These are phyloP conservation scores for Orbilia javanica DNA, from an alignment of 2,329 filamentous ascomycete genomes.

Conservation along the genomic window DNA sequence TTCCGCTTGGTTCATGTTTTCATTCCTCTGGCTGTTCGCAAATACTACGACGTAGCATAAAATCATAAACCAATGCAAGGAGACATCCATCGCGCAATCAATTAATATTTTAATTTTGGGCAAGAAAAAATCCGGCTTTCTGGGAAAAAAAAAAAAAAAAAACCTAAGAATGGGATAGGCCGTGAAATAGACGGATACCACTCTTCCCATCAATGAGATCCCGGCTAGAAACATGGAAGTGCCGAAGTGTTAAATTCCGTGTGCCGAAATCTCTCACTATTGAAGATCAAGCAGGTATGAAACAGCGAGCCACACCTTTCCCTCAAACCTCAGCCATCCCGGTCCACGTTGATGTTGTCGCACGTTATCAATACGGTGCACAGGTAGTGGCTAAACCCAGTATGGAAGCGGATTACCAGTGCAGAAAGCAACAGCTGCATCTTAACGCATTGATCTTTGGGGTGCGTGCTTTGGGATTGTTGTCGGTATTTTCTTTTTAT, in stretches of 20 bases:
- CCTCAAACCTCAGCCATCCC: slow-evolving; percentile 27
- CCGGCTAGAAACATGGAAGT: neutral
- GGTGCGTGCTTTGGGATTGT: neutral
- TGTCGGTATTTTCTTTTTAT: slow-evolving; percentile 2
- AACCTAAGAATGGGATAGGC: neutral
- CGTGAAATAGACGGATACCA: neutral
- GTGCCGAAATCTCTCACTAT: neutral
- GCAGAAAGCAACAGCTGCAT: slow-evolving; percentile 16
- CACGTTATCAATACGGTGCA: slow-evolving; percentile 10
- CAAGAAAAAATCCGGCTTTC: too few species aligned
- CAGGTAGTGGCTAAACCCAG: slow-evolving; percentile 36
- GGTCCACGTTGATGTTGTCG: slow-evolving; percentile 42
- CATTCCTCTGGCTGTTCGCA: slow-evolving; percentile 54
- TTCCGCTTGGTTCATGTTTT: slow-evolving; percentile 7
- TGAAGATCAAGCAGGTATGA: slow-evolving; percentile 24
- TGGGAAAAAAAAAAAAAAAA: too few species aligned
- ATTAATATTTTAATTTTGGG: neutral
- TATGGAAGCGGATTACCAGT: slow-evolving; percentile 22
- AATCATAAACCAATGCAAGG: neutral
- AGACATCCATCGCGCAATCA: neutral
- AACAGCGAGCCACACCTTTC: slow-evolving; percentile 55
- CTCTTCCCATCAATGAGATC: neutral
- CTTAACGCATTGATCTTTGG: neutral
- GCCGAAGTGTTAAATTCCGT: neutral
- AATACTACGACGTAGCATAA: neutral